Base-by-base conservation (phyloP, 345 rosid genomes). In the Eucalyptus sp. region DNA sequence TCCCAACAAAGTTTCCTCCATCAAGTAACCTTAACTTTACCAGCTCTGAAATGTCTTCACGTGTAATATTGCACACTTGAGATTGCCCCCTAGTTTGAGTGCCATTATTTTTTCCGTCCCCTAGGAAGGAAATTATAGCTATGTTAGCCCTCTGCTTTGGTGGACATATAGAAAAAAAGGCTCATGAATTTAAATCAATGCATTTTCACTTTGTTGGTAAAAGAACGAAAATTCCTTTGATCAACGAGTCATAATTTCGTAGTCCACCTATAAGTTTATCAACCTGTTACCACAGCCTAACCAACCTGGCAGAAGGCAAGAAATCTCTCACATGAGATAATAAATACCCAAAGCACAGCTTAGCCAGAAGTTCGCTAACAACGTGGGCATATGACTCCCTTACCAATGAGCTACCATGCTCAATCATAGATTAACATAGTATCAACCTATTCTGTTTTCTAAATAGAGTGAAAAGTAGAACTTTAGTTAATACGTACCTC, bases 211-310 rank as follows among this genome's bases (percentile, higher is more conserved):
- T 68, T 33, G 5, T 68, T 17, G 13, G 44, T 68, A 17, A 33
- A 62, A 29, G 71, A 62, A 62, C 33, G 17, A 29, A 62, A 62
- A 62, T 62, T 33, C 0, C 71, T 62, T 62, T 29, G 17, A 62
- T 0, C 0, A 29, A 62, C 0, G 0, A 62, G 80, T 18, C 80
- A 68, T 68, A 3, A 8, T 31, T 16, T 2, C 17, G 8, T 1
- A 68, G 13, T 33, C 0, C 25, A 68, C 12, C 80, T 5, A 0
- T 68, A 68, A 33, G 25, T 68, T 8, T 33, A 17, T 0, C 0
- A 68, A 0, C 44, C 0, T 20, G 17, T 33, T 8, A 29, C 33
- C 31, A 12, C 71, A 62, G 0, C 71, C 68, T 0, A 62, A 62
- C 33, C 17, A 62, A 0, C 71, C 71, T 62, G 0, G 33, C 71